Evolutionary conservation across 305 asterid species (phyloP), one percentile per base, ranked within the genome.

Genomic region (Petunia hybrid): DNA sequence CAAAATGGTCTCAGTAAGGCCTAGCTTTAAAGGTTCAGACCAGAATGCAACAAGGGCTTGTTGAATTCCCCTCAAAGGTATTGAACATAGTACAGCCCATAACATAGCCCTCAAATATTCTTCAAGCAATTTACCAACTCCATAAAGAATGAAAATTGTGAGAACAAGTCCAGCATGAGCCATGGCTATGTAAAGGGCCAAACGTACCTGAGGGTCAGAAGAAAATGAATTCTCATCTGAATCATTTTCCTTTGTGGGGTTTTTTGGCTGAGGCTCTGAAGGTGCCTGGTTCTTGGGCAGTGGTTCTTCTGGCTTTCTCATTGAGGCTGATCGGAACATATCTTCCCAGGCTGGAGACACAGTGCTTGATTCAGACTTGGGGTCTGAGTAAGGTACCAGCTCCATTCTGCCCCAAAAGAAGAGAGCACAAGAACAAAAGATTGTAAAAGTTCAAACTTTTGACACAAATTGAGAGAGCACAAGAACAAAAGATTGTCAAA

Each of bases 51-150:
- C 94, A 38, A 96, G 92, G 83, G 98, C 87, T 55, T 94, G 91
- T 57, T 96, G 98, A 76, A 96, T 89, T 31, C 96, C 95, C 73
- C 98, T 85, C 73, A 96, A 84, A 73, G 98, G 98, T 76, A 96
- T 94, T 48, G 99, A 96, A 82, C 97, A 94, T 74, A 94, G 93
- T 38, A 94, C 95, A 38, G 97, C 99, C 98, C 98, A 96, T 69
- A 92, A 83, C 38, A 96, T 90, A 12, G 99, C 98, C 65, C 98
- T 82, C 51, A 93, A 67, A 85, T 92, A 96, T 85, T 93, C 93
- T 80, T 94, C 94, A 12, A 96, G 94, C 75, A 96, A 91, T 80
- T 88, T 94, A 71, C 87, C 91, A 46, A 96, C 94, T 8, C 92
- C 98, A 77, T 87, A 96, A 16, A 96, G 88, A 51, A 90, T 81